A percentile compares a stretch with the other conserved stretches of the same genome.
Conservation (phyloP, 768 basidiomycete species). For the Lactifluus subvellereus region DNA sequence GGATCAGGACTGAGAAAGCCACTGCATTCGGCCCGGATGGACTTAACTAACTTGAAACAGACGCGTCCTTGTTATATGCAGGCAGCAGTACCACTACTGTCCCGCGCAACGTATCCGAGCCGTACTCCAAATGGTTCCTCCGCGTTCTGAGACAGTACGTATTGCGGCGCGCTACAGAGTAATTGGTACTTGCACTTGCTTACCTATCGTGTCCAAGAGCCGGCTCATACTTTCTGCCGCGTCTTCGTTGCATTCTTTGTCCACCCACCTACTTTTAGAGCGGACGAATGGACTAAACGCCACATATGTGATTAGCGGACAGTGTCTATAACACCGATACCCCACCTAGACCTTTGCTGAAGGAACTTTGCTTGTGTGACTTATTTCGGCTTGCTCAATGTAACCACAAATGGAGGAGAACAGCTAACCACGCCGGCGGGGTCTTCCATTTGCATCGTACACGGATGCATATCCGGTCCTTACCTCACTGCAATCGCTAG, state of each 20-base stretch:
- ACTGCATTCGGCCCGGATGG: conserved; percentile 6
- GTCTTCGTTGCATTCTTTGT: not conserved
- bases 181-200: not conserved
- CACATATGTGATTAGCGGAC: conserved; percentile 4
- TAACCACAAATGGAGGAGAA: conserved; percentile 10
- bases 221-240: not conserved
- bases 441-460: conserved; percentile 17
- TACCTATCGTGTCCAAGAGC: not conserved
- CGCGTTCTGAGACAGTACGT: conserved; percentile 6
- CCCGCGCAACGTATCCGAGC: not conserved
- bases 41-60: conserved; percentile 8
- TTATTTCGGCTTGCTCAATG: conserved; percentile 4
- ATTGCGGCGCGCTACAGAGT: not conserved
- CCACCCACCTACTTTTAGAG: not conserved
- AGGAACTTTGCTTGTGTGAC: conserved; percentile 11
- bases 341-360: not conserved
- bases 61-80: not conserved
- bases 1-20: conserved; percentile 6
- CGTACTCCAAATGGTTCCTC: not conserved
- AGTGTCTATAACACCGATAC: not conserved
- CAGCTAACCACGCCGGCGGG: not conserved
- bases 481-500: conserved; percentile 19
- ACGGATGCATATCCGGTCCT: conserved; percentile 14
- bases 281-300: not conserved
- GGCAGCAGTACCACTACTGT: not conserved